phyloP scores from a whole-genome alignment of 345 rosid genomes.

The Microcos paniculata region DNA sequence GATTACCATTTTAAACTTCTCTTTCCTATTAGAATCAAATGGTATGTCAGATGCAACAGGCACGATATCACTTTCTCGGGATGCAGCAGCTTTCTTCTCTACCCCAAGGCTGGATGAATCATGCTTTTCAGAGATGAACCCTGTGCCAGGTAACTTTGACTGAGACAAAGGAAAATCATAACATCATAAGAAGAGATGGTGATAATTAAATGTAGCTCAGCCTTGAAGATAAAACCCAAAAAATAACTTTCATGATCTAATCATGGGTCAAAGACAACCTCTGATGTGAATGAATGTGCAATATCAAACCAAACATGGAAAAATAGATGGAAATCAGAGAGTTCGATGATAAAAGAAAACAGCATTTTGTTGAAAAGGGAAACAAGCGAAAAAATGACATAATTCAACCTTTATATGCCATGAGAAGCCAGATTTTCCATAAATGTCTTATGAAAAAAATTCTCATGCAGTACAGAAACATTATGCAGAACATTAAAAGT shows the following conservation, averaged over 20 bases:
- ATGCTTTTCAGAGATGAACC: slow-evolving; percentile 39
- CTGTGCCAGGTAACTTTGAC: slow-evolving; percentile 50
- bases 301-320: background rate
- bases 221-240: background rate
- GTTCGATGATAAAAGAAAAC: background rate
- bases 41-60: slow-evolving; percentile 56
- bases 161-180: slow-evolving; percentile 28
- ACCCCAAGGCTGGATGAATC: slow-evolving; percentile 29
- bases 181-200: slow-evolving; percentile 12
- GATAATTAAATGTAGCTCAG: background rate
- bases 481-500: background rate
- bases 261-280: background rate
- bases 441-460: background rate
- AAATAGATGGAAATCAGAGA: background rate
- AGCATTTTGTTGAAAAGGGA: background rate
- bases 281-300: background rate
- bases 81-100: slow-evolving; percentile 43
- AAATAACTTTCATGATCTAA: background rate
- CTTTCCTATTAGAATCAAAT: slow-evolving; percentile 64
- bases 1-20: slow-evolving; percentile 74
- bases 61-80: slow-evolving; percentile 40
- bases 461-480: background rate
- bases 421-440: background rate
- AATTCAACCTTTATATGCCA: background rate
- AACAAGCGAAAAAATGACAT: background rate